Percentiles rank a stretch among this genome's conserved stretches.
Evolutionary conservation across 805 yeast genomes (phyloP).

Genomic region (Lipomyces mesembrius): DNA sequence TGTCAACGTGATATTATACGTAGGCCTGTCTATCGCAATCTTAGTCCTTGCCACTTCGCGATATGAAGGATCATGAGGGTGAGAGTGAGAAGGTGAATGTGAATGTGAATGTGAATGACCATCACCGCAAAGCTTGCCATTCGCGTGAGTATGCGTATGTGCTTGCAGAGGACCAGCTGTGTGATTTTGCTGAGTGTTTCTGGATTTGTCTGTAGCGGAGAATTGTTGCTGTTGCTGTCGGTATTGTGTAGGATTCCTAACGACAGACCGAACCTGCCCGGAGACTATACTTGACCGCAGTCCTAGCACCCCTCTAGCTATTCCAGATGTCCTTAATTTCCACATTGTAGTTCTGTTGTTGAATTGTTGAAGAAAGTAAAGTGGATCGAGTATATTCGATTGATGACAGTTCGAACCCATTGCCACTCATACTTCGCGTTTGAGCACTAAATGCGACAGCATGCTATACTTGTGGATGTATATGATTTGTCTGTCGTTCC

Average conservation of each 20-base stretch:
- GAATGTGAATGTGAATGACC: conserved; percentile 10
- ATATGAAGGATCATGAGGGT: not conserved
- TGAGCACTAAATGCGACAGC: not conserved
- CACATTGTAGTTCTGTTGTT: not conserved
- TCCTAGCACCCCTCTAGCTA: not conserved
- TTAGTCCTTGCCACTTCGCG: conserved; percentile 20
- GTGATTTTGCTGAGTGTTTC: not conserved
- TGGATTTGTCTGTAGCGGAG: not conserved
- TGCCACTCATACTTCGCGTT: not conserved
- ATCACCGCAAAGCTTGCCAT: conserved; percentile 9
- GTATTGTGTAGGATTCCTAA: not conserved
- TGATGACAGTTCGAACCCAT: no score
- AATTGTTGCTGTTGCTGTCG: not conserved
- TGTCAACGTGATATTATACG: conserved; percentile 86
- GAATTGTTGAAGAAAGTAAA: not conserved
- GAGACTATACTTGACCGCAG: not conserved
- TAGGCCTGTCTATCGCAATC: conserved; percentile 64
- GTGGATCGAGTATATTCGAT: no score
- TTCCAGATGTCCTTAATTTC: not conserved
- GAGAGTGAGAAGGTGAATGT: not conserved
- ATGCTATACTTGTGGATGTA: not conserved
- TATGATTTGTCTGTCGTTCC: not conserved
- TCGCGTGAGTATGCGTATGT: conserved; percentile 13
- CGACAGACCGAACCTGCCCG: not conserved
- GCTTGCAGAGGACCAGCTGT: not conserved